These are phyloP conservation scores for Pezicula neosporulosa DNA, from an alignment of 2,329 filamentous ascomycete genomes.

Conservation along the genomic window DNA sequence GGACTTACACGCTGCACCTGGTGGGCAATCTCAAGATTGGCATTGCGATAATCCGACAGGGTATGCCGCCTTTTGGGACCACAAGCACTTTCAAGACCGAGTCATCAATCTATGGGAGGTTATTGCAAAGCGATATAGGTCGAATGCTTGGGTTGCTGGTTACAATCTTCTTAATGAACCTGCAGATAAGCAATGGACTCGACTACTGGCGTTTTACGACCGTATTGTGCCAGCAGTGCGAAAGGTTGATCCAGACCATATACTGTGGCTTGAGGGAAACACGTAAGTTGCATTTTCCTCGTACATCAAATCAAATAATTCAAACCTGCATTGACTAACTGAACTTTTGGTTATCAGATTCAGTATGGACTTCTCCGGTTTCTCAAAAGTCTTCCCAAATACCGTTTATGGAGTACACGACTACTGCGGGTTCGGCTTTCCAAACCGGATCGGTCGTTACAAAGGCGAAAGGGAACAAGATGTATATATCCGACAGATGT, in stretches of 20 bases:
- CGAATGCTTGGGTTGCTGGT: conserved; percentile 42
- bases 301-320: no score
- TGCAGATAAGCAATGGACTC: conserved; percentile 40
- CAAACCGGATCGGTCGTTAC: conserved; percentile 33
- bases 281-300: conserved; percentile 32
- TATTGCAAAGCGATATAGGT: conserved; percentile 39
- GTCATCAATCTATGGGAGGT: conserved; percentile 45
- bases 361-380: conserved; percentile 39
- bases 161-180: conserved; percentile 51
- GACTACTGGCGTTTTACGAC: conserved; percentile 41
- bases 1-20: conserved; percentile 44
- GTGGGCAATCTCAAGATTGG: conserved; percentile 47
- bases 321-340: conserved; percentile 31
- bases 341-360: conserved; percentile 38
- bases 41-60: conserved; percentile 43
- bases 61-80: conserved; percentile 46
- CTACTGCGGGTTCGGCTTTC: conserved; percentile 39
- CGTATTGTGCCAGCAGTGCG: conserved; percentile 42
- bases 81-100: conserved; percentile 45
- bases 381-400: conserved; percentile 37
- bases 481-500: conserved; percentile 35
- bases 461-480: conserved; percentile 37
- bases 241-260: conserved; percentile 39
- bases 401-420: conserved; percentile 42
- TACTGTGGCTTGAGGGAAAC: conserved; percentile 42